Conservation (phyloP, 305 asterid species). For the Fraxinus baroniana region DNA sequence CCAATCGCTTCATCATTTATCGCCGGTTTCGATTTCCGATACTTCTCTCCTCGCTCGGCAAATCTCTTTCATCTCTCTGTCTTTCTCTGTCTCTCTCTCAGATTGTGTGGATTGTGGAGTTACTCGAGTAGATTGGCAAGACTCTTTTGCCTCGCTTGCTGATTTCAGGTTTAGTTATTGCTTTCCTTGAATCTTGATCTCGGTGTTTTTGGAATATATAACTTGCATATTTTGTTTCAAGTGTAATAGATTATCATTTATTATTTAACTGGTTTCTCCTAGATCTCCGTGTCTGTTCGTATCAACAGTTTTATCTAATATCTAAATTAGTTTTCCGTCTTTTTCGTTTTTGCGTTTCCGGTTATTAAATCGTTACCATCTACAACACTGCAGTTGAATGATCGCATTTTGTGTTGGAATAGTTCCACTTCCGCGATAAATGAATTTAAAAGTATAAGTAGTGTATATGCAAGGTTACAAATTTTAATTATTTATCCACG, state of each 20-base stretch:
- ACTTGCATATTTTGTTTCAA: neutral
- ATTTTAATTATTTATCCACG: neutral
- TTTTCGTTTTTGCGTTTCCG: neutral
- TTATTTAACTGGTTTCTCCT: neutral
- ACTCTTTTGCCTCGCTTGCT: neutral
- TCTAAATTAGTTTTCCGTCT: neutral
- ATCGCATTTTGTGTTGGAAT: neutral
- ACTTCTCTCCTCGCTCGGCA: neutral
- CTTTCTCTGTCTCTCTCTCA: neutral
- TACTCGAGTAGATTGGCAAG: neutral
- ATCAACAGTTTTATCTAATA: neutral
- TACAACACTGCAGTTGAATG: neutral
- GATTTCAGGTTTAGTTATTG: constrained; percentile 1
- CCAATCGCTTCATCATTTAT: constrained; percentile 18
- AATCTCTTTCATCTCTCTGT: neutral
- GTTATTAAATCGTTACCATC: neutral
- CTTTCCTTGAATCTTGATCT: neutral
- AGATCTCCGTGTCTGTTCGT: neutral
- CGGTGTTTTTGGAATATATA: neutral
- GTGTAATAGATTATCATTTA: neutral
- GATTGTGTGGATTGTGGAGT: neutral
- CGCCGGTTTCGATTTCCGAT: constrained; percentile 24
- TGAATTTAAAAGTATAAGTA: neutral
- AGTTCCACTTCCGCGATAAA: neutral
- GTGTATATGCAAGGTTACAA: neutral